Base-by-base conservation (phyloP, 257 asterid species). In the Jaltomata sinuosa region DNA sequence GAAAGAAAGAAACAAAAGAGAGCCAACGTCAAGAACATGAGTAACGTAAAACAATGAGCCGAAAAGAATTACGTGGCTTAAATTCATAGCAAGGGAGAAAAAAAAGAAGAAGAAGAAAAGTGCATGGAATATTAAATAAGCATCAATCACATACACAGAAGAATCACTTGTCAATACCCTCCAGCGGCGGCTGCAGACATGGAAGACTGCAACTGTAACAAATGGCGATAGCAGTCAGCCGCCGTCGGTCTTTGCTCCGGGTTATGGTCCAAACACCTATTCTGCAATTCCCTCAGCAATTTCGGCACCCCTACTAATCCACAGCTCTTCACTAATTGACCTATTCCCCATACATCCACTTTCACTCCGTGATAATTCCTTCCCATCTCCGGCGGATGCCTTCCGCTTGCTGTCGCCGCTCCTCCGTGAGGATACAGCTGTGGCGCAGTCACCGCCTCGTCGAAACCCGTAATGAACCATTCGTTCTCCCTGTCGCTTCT, bases 191-290 rank as follows among this genome's bases (percentile, higher is more conserved):
- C 88, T 14, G 90, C 88, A 85, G 90, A 88, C 81, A 88, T 78
- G n/a, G 90, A 85, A 77, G 93, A 90, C 87, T 90, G 93, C 81
- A 90, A 80, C 91, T 88, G 93, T 86, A 90, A 64, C 84, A 88
- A 84, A 87, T 90, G 93, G 89, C 85, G 90, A 79, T 90, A 90
- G 87, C 93, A 90, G 89, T 90, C 93, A 62, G 93, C 91, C 83
- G 93, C 93, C 86, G 91, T 88, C 45, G 93, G 93, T 12, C 91
- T 86, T 83, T 88, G 91, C 86, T 90, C 93, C 83, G 91, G 90
- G 85, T 85, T 88, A 1, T 85, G 88, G 74, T 90, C 93, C 91
- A 90, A 83, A 47, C 93, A 90, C 84, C 89, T 84, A 67, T 87
- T 90, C 90, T 88, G 91, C 87, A 90, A 78, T 65, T 90, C 93